A percentile compares a stretch with the other conserved stretches of the same genome.
phyloP scores from a whole-genome alignment of 2,329 filamentous ascomycete genomes.

The Fonsecaea multimorphosa region DNA sequence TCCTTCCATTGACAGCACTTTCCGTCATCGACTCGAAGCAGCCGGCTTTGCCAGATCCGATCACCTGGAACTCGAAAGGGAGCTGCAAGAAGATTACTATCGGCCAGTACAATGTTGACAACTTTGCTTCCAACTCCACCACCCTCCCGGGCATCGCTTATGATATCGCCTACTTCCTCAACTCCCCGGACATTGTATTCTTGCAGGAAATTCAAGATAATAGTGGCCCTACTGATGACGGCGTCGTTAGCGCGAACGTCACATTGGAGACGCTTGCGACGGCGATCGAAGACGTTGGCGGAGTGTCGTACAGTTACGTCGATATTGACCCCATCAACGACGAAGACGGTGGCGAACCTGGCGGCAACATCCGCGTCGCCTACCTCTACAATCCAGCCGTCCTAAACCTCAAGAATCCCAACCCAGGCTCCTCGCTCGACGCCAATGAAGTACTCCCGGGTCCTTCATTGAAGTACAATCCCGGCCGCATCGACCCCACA shows the following conservation, averaged over 20 bases:
- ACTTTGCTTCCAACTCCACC: constrained; percentile 63
- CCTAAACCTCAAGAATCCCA: constrained; percentile 65
- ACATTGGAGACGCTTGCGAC: constrained; percentile 63
- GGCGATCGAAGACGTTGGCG: constrained; percentile 52
- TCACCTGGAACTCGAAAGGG: constrained; percentile 60
- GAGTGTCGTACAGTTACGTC: constrained; percentile 63
- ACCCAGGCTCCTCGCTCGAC: constrained; percentile 60
- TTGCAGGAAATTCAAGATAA: constrained; percentile 75
- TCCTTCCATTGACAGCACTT: constrained; percentile 67
- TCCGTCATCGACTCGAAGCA: constrained; percentile 54
- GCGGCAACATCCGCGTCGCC: constrained; percentile 73
- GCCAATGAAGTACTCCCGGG: constrained; percentile 64
- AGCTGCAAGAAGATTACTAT: constrained; percentile 68
- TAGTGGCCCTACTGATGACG: constrained; percentile 66
- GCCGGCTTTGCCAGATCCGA: constrained; percentile 50
- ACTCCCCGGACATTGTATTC: constrained; percentile 69
- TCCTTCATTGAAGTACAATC: constrained; percentile 69
- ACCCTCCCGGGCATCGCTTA: constrained; percentile 65
- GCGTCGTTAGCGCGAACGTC: constrained; percentile 61
- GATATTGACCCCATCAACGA: constrained; percentile 66
- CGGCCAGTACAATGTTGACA: constrained; percentile 73
- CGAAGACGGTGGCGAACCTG: constrained; percentile 69
- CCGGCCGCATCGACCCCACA: constrained; percentile 68
- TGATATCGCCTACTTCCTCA: constrained; percentile 69
- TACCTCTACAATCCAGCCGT: constrained; percentile 71